These are phyloP conservation scores for Globisporangium emineosum DNA, from an alignment of 352 stramenopile species.

Conservation along the genomic window DNA sequence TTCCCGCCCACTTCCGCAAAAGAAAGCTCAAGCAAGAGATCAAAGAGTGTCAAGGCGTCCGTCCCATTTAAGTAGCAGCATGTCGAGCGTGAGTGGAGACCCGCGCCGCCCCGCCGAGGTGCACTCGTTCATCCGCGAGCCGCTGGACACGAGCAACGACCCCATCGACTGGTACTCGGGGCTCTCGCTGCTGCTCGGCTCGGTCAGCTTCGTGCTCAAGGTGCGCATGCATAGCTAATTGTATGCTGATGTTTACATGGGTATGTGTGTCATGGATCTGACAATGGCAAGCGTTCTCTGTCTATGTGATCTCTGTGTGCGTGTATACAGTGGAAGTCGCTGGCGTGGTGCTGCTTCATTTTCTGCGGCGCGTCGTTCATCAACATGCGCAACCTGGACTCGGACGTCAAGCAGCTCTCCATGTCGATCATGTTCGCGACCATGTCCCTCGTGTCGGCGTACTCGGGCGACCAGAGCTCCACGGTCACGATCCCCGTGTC, in stretches of 20 bases:
- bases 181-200: slow-evolving; percentile 56
- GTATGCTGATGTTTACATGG: background rate
- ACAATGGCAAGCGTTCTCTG: background rate
- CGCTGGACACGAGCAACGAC: slow-evolving; percentile 31
- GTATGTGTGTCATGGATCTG: background rate
- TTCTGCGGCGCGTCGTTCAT: slow-evolving; percentile 62
- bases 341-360: slow-evolving; percentile 65
- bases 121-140: slow-evolving; percentile 67
- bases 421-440: slow-evolving; percentile 79
- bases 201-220: slow-evolving; percentile 63
- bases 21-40: background rate
- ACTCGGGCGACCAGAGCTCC: slow-evolving; percentile 41
- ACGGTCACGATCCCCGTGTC: slow-evolving; percentile 28
- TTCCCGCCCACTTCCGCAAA: background rate
- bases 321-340: slow-evolving; percentile 48
- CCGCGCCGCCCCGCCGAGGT: slow-evolving; percentile 58
- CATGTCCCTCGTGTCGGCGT: slow-evolving; percentile 60
- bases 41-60: background rate
- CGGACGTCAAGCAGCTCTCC: slow-evolving; percentile 60
- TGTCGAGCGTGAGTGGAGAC: slow-evolving; percentile 35
- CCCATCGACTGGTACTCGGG: slow-evolving; percentile 63
- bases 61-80: background rate
- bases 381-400: slow-evolving; percentile 54
- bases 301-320: background rate
- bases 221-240: slow-evolving; percentile 21